phyloP scores from a whole-genome alignment of 805 yeast species.

The Schizosaccharomyces osmophilus region DNA sequence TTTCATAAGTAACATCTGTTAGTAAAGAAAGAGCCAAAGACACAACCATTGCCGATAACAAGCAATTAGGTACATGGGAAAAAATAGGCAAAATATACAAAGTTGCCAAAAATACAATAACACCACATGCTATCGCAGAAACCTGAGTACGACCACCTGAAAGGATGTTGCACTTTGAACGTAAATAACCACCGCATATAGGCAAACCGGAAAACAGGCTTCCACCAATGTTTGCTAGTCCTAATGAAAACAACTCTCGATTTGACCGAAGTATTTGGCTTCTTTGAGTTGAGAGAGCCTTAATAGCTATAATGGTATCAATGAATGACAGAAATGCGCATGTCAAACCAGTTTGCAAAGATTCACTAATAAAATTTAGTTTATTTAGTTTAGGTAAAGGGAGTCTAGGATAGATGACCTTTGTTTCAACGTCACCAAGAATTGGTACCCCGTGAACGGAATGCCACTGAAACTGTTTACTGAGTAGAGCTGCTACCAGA shows the following conservation, averaged over 20 bases:
- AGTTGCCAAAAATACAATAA: conserved; percentile 41
- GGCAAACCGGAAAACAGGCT: conserved; percentile 44
- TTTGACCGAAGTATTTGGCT: conserved; percentile 47
- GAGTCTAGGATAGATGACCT: conserved; percentile 16
- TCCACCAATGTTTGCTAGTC: conserved; percentile 34
- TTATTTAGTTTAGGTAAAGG: background rate
- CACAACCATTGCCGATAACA: conserved; percentile 56
- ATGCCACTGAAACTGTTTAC: conserved; percentile 17
- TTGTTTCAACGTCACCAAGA: conserved; percentile 40
- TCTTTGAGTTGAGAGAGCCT: conserved; percentile 53
- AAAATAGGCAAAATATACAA: conserved; percentile 34
- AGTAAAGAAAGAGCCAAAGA: conserved; percentile 52
- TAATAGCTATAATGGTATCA: conserved; percentile 81
- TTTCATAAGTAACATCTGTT: conserved; percentile 65
- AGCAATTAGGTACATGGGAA: conserved; percentile 53
- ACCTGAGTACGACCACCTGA: conserved; percentile 71
- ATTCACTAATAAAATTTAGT: conserved; percentile 13
- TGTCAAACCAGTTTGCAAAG: conserved; percentile 46
- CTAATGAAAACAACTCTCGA: conserved; percentile 66
- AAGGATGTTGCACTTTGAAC: conserved; percentile 68
- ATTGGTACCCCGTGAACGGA: conserved; percentile 29
- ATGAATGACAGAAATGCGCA: conserved; percentile 75
- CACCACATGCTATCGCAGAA: conserved; percentile 68
- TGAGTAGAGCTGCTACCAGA: conserved; percentile 29
- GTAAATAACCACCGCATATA: conserved; percentile 86